phyloP scores from a whole-genome alignment of 495 filamentous ascomycete species.

The Xylaria flabelliformis region DNA sequence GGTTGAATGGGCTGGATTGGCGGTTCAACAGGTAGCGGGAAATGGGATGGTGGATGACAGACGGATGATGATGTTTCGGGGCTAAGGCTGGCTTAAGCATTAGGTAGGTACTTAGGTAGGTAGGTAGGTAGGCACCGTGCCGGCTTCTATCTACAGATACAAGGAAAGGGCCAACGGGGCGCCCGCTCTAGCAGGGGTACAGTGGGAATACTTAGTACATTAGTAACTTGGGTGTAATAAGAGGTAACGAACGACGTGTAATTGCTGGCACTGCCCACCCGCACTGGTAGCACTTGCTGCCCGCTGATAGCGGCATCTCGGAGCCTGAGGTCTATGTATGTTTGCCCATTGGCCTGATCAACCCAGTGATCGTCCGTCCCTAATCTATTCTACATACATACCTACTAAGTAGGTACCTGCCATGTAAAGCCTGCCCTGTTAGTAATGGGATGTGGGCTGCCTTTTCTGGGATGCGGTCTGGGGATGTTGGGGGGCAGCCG shows the following conservation, averaged over 20 bases:
- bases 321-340: not conserved
- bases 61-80: conserved; percentile 29
- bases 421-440: not conserved
- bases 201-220: not conserved
- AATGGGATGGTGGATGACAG: conserved; percentile 29
- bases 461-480: conserved; percentile 19
- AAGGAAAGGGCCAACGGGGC: not conserved
- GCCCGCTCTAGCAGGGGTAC: not conserved
- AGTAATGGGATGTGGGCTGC: not conserved
- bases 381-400: no score
- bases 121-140: conserved; percentile 8
- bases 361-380: not conserved
- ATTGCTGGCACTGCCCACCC: conserved; percentile 15
- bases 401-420: not conserved
- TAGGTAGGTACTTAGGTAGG: not conserved
- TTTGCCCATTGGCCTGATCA: conserved; percentile 14
- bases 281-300: not conserved
- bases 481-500: conserved; percentile 2
- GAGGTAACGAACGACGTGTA: not conserved
- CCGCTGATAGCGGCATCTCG: conserved; percentile 20
- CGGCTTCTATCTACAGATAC: conserved; percentile 4
- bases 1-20: conserved; percentile 26
- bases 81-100: conserved; percentile 17
- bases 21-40: conserved; percentile 19
- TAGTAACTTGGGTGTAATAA: not conserved